Conservation (phyloP, 768 basidiomycete genomes). For the Fomitopsis pulvina region DNA sequence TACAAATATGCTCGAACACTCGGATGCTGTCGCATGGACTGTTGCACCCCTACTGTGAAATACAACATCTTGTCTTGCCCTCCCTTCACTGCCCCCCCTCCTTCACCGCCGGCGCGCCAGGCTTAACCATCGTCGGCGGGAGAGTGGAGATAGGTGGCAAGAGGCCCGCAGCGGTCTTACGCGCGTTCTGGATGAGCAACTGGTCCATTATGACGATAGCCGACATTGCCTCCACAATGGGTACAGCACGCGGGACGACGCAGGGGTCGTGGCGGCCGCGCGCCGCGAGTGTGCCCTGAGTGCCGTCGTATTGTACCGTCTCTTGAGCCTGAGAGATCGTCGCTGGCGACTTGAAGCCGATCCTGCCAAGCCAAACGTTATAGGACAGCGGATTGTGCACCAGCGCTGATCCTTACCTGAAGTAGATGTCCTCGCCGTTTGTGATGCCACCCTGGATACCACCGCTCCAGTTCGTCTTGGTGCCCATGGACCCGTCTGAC, state of each 20-base stretch:
- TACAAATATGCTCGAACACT: neutral
- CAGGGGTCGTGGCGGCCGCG: slow-evolving; percentile 96
- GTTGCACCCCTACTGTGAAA: neutral
- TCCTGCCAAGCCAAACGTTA: slow-evolving; percentile 34
- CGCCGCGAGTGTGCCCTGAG: slow-evolving; percentile 80
- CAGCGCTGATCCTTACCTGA: slow-evolving; percentile 51
- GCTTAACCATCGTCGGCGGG: slow-evolving; percentile 87
- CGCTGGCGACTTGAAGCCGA: slow-evolving; percentile 98
- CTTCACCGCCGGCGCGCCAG: slow-evolving; percentile 18
- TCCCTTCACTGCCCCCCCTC: neutral
- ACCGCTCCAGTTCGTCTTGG: slow-evolving; percentile 91
- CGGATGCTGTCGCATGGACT: neutral
- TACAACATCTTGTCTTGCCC: neutral
- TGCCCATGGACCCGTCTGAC: slow-evolving; percentile 68
- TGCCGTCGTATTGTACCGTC: slow-evolving; percentile 93
- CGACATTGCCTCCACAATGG: slow-evolving; percentile 98
- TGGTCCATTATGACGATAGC: slow-evolving; percentile 93
- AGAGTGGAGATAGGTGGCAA: slow-evolving; percentile 86
- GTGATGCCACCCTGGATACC: slow-evolving; percentile 97
- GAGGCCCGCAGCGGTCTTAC: slow-evolving; percentile 63
- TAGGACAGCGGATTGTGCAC: neutral
- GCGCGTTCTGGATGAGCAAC: slow-evolving; percentile 83
- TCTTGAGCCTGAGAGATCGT: slow-evolving; percentile 90
- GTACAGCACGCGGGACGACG: slow-evolving; percentile 93
- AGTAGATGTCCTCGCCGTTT: slow-evolving; percentile 97